These are phyloP conservation scores for Lachnellula hyalina DNA, from an alignment of 2,329 filamentous ascomycete genomes.

Conservation along the genomic window DNA sequence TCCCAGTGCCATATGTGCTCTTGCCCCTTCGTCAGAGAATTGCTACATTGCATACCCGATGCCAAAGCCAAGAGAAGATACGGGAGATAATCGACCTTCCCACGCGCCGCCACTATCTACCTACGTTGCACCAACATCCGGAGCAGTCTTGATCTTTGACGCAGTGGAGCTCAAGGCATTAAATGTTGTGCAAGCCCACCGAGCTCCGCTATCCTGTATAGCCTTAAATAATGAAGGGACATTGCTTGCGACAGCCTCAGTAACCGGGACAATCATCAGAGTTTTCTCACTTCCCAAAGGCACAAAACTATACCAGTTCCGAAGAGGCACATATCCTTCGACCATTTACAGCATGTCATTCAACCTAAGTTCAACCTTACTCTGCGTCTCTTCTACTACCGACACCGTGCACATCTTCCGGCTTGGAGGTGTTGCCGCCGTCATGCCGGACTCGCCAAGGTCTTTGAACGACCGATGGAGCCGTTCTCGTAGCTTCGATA, in stretches of 20 bases:
- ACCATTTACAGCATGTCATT: constrained; percentile 99
- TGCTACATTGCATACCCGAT: constrained; percentile 94
- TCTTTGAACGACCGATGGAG: constrained; percentile 23
- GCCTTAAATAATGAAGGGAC: constrained; percentile 91
- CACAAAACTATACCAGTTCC: constrained; percentile 92
- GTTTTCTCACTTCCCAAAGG: constrained; percentile 90
- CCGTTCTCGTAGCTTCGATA: constrained; percentile 47
- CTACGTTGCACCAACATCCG: constrained; percentile 77
- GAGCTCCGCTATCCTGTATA: constrained; percentile 84
- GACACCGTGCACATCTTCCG: constrained; percentile 98
- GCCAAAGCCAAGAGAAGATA: constrained; percentile 63
- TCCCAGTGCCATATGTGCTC: constrained; percentile 80
- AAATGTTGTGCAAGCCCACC: constrained; percentile 92
- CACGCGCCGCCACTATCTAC: constrained; percentile 79
- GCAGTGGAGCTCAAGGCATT: constrained; percentile 83
- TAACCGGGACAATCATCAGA: constrained; percentile 95
- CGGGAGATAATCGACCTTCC: constrained; percentile 55
- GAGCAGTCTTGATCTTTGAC: constrained; percentile 91
- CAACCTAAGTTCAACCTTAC: constrained; percentile 85
- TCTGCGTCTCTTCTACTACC: constrained; percentile 92
- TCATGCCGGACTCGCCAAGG: constrained; percentile 31
- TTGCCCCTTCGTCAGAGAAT: constrained; percentile 91
- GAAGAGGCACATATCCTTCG: constrained; percentile 89
- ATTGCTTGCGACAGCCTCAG: constrained; percentile 86
- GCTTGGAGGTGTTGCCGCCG: constrained; percentile 47